Conservation (phyloP, 257 asterid genomes). For the Rubia yunnanensis region DNA sequence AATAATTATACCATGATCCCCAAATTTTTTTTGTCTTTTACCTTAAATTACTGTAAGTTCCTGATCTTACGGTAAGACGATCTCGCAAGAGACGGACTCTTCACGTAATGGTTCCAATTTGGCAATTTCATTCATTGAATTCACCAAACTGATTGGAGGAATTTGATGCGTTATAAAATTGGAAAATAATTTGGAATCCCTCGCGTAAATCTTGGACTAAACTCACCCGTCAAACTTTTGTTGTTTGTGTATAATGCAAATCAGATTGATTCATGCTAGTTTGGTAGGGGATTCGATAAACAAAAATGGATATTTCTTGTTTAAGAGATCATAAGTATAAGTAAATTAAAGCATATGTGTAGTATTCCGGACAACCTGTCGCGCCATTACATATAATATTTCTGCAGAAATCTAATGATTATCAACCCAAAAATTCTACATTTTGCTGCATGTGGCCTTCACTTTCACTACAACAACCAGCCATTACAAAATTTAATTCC, state of each 20-base stretch:
- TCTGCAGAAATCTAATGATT: no score
- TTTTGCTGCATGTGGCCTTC: constrained; percentile 39
- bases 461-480: constrained; percentile 27
- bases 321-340: background rate
- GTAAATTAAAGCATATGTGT: background rate
- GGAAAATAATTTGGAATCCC: background rate
- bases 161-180: background rate
- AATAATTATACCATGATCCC: no score
- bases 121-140: constrained; percentile 1
- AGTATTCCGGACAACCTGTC: constrained; percentile 7
- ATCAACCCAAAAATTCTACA: background rate
- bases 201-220: background rate
- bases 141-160: background rate
- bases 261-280: constrained; percentile 4
- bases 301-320: background rate
- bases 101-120: no score
- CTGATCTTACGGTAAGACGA: no score
- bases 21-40: no score
- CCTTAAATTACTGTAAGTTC: no score
- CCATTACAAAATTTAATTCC: background rate
- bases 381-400: background rate
- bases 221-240: background rate
- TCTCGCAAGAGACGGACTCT: no score
- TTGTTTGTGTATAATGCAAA: background rate
- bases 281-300: constrained; percentile 13